A percentile compares a stretch with the other conserved stretches of the same genome.
Conservation (phyloP, 1,139 yeast genomes). For the Nematodospora anomalae region DNA sequence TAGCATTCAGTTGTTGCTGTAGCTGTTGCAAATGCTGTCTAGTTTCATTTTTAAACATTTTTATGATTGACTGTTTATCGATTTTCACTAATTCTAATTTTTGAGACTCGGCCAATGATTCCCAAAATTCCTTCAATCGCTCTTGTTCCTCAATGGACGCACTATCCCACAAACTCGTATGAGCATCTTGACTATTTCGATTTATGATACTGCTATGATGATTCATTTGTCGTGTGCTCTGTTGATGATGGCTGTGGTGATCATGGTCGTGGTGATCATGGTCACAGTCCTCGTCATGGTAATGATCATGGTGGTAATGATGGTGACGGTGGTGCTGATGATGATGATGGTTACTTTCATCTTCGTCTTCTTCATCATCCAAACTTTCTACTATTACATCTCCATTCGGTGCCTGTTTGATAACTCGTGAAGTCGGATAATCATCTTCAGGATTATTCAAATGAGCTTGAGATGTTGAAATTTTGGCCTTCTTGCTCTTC, state of each 20-base stretch:
- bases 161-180: slow-evolving; percentile 55
- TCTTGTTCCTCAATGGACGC: slow-evolving; percentile 59
- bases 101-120: slow-evolving; percentile 56
- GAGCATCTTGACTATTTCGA: slow-evolving; percentile 13
- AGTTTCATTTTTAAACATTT: slow-evolving; percentile 49
- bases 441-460: slow-evolving; percentile 58
- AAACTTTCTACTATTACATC: slow-evolving; percentile 66
- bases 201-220: slow-evolving; percentile 7
- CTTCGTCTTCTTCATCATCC: slow-evolving; percentile 25
- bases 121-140: slow-evolving; percentile 69
- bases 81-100: slow-evolving; percentile 64
- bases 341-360: slow-evolving; percentile 16
- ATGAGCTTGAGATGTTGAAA: slow-evolving; percentile 38
- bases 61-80: slow-evolving; percentile 70
- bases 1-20: slow-evolving; percentile 13
- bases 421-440: slow-evolving; percentile 71
- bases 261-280: slow-evolving; percentile 12
- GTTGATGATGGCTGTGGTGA: slow-evolving; percentile 13
- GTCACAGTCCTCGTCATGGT: slow-evolving; percentile 8
- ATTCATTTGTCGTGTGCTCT: slow-evolving; percentile 1
- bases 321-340: slow-evolving; percentile 13
- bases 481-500: slow-evolving; percentile 18
- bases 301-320: slow-evolving; percentile 10
- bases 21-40: slow-evolving; percentile 17
- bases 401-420: slow-evolving; percentile 72